Percentiles rank a stretch among this genome's conserved stretches.
Conservation (phyloP, 2,329 filamentous ascomycete genomes). For the Cytospora schulzeri region DNA sequence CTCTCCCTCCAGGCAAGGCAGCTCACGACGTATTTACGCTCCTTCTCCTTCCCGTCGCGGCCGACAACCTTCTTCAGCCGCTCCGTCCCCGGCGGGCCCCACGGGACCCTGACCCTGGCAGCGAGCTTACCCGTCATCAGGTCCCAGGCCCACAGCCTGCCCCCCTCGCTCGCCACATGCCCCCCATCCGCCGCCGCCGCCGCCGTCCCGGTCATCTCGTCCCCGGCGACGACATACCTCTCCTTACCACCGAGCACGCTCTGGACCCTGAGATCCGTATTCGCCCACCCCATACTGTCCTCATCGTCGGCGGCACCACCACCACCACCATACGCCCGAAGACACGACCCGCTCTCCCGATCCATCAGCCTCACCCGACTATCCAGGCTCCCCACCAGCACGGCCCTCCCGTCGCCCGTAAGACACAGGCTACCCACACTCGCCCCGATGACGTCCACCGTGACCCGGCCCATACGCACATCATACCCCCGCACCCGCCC, state of each 20-base stretch:
- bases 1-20: constrained; percentile 65
- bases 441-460: constrained; percentile 69
- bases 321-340: constrained; percentile 70
- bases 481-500: constrained; percentile 83
- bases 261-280: constrained; percentile 73
- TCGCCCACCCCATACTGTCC: constrained; percentile 50
- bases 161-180: constrained; percentile 47
- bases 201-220: constrained; percentile 62
- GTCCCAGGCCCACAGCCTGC: constrained; percentile 80
- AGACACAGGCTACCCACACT: constrained; percentile 75
- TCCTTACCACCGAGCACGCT: constrained; percentile 76
- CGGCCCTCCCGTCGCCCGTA: constrained; percentile 71
- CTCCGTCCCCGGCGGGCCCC: constrained; percentile 54
- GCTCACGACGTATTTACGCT: constrained; percentile 61
- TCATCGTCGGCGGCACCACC: constrained; percentile 41
- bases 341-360: constrained; percentile 68
- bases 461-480: constrained; percentile 70
- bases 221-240: constrained; percentile 76
- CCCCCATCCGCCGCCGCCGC: too few relatives aligned
- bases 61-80: constrained; percentile 56
- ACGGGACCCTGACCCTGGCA: constrained; percentile 61
- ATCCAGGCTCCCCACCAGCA: constrained; percentile 77
- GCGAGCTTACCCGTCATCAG: constrained; percentile 71
- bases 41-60: constrained; percentile 62
- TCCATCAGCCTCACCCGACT: constrained; percentile 80